Base-by-base conservation (phyloP, 805 yeast genomes). In the Wickerhamiella kurtzmanii region DNA sequence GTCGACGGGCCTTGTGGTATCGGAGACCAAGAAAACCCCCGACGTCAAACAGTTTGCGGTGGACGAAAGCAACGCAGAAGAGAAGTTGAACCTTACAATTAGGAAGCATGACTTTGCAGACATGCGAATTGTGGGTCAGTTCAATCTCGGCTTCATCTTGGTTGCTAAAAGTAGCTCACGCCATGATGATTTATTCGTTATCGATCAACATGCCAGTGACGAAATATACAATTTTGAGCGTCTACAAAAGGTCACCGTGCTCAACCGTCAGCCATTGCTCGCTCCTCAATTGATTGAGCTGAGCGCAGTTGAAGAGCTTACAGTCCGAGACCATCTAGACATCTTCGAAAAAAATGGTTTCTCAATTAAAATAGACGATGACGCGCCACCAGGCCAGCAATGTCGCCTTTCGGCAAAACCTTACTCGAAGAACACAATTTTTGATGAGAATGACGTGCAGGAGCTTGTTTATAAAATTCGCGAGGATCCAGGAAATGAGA, bases 131-230 rank as follows among this genome's bases (percentile, higher is more conserved):
- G 75, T 89, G 4, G 99, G 99, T 0, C 98, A 92, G 64, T 92
- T 92, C 66, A 92, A 92, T 61, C 64, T 82, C n/a, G 98, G 97
- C 0, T 92, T 92, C 56, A 85, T 92, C n/a, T 60, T 88, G 17
- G 92, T 84, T 0, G 72, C 75, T 2, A 50, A 47, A n/a, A 46
- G 63, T 11, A 22, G 43, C 2, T n/a, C 22, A 19, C 25, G 41
- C 22, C 55, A 51, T n/a, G 60, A 60, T 2, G 86, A 86, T 58
- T 56, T 89, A 28, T 88, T 92, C 56, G 88, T 92, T 32, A 73
- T 92, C 43, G 99, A 92, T 61, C 99, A 92, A 63, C 99, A 92
- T 66, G 98, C 98, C 1, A 83, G 95, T 53, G 98, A 92, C 65
- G 99, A 92, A 58, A 92, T 88, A 55, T 86, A 58, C 67, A 92